phyloP scores from a whole-genome alignment of 495 filamentous ascomycete genomes.

The Darksidea phi region DNA sequence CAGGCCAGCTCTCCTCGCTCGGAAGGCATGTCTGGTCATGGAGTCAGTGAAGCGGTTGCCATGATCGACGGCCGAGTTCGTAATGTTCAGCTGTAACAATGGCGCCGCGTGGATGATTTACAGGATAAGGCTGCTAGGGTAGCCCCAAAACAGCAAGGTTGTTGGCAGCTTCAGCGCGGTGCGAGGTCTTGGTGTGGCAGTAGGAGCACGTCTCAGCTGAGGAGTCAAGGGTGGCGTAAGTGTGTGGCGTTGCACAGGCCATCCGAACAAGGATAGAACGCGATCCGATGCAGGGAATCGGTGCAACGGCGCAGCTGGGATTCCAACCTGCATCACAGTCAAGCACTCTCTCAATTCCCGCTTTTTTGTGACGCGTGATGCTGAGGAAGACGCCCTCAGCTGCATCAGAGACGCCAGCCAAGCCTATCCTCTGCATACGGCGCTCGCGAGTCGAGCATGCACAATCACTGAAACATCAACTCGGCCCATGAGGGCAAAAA shows the following conservation, averaged over 20 bases:
- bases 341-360: too few relatives aligned
- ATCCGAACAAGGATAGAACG: constrained; percentile 6
- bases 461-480: background rate
- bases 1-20: constrained; percentile 23
- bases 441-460: too few relatives aligned
- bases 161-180: constrained; percentile 20
- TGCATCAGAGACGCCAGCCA: constrained; percentile 18
- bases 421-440: too few relatives aligned
- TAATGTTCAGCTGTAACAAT: constrained; percentile 29
- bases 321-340: background rate
- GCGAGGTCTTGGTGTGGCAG: constrained; percentile 18
- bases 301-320: constrained; percentile 23
- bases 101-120: constrained; percentile 23
- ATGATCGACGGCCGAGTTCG: constrained; percentile 26
- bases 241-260: background rate
- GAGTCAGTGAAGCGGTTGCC: constrained; percentile 17
- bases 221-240: constrained; percentile 15
- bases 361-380: constrained; percentile 24
- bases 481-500: background rate
- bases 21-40: background rate
- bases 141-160: constrained; percentile 22
- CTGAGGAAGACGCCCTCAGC: constrained; percentile 19
- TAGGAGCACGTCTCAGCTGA: constrained; percentile 25
- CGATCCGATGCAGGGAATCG: constrained; percentile 2
- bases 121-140: constrained; percentile 33